phyloP scores from a whole-genome alignment of 495 filamentous ascomycete species.

The Annulohypoxylon nitens region DNA sequence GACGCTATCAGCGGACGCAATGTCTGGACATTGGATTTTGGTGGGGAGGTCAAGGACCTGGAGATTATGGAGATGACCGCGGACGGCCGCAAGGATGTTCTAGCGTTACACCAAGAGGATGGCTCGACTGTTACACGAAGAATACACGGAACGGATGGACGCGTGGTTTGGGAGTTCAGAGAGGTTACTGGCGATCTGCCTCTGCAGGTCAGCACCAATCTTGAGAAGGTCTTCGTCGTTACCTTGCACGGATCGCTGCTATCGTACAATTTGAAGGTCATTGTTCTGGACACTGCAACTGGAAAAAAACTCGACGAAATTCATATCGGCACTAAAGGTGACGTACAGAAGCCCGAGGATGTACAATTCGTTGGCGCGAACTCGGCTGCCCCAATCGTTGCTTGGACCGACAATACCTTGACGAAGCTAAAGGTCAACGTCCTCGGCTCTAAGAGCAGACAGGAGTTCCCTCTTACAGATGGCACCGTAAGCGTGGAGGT shows the following conservation, averaged over 20 bases:
- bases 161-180: conserved; percentile 79
- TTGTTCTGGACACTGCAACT: conserved; percentile 75
- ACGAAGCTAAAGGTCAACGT: conserved; percentile 83
- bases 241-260: conserved; percentile 76
- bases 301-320: conserved; percentile 76
- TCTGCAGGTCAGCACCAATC: conserved; percentile 82
- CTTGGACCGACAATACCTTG: conserved; percentile 79
- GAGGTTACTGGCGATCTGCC: conserved; percentile 77
- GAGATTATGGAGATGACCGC: conserved; percentile 82
- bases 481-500: conserved; percentile 75
- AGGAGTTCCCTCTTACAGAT: conserved; percentile 67
- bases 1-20: conserved; percentile 83
- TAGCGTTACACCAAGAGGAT: conserved; percentile 74
- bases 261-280: conserved; percentile 80
- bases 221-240: conserved; percentile 80
- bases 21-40: conserved; percentile 75
- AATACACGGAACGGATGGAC: conserved; percentile 79
- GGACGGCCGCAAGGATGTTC: conserved; percentile 73
- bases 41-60: conserved; percentile 76
- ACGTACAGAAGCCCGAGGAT: conserved; percentile 73
- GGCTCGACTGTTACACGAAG: conserved; percentile 72
- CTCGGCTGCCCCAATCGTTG: conserved; percentile 82
- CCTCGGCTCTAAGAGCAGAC: conserved; percentile 76
- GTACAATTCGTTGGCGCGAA: conserved; percentile 87
- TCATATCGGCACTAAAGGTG: conserved; percentile 76